Conservation (phyloP, 2,329 filamentous ascomycete species). For the Penicillium sp. region DNA sequence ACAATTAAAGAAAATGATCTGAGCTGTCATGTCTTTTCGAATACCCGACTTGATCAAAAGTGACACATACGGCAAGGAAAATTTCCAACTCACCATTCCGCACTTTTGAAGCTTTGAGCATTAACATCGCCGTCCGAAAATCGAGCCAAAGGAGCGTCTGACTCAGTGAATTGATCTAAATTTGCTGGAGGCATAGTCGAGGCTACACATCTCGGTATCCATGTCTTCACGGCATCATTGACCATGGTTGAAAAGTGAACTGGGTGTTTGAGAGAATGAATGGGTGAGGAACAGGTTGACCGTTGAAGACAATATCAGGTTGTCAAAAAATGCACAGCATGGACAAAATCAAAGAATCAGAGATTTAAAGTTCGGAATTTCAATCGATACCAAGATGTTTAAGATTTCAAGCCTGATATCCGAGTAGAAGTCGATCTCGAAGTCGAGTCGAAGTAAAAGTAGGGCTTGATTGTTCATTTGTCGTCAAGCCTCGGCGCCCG, state of each 20-base stretch:
- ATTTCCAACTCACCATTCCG: slow-evolving; percentile 41
- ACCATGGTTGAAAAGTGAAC: neutral
- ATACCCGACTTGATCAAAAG: neutral
- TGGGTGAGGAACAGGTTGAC: neutral
- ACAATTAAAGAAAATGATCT: too few relatives aligned
- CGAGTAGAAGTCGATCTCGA: neutral
- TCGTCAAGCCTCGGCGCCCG: neutral
- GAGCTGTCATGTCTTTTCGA: neutral
- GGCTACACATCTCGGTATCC: neutral
- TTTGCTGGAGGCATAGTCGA: neutral
- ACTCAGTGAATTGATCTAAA: too few relatives aligned
- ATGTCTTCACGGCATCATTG: neutral
- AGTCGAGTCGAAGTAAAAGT: neutral
- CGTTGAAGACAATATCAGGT: neutral
- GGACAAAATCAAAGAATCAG: neutral
- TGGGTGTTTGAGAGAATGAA: neutral
- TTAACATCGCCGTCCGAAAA: neutral
- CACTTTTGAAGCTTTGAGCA: slow-evolving; percentile 43
- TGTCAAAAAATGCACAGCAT: neutral
- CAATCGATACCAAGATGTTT: too few relatives aligned
- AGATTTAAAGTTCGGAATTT: neutral
- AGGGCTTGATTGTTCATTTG: neutral
- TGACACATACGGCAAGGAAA: neutral
- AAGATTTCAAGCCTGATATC: neutral
- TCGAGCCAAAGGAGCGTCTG: neutral